Conservation (phyloP, 2,329 filamentous ascomycete species). For the Dactylellina leptospora region DNA sequence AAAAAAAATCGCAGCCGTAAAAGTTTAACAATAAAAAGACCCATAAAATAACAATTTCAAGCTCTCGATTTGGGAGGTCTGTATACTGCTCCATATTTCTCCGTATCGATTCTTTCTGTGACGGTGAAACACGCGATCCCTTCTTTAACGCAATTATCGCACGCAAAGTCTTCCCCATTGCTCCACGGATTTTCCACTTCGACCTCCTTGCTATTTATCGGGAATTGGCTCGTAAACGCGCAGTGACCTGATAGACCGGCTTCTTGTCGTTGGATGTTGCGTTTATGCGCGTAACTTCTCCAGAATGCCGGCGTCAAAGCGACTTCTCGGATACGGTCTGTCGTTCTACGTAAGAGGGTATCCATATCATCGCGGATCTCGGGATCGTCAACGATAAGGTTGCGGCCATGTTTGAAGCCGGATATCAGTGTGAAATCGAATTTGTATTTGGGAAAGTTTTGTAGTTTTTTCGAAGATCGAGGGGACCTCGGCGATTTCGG, state of each 20-base stretch:
- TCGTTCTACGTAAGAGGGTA: slow-evolving; percentile 6
- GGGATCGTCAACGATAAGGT: slow-evolving; percentile 28
- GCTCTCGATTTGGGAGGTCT: slow-evolving; percentile 32
- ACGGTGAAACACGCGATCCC: slow-evolving; percentile 43
- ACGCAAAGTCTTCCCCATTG: slow-evolving; percentile 32
- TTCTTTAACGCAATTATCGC: slow-evolving; percentile 39
- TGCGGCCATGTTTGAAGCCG: slow-evolving; percentile 43
- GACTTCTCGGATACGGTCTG: slow-evolving; percentile 40
- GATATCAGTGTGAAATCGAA: slow-evolving; percentile 43
- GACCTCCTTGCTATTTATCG: slow-evolving; percentile 26
- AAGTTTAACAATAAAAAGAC: too few relatives aligned
- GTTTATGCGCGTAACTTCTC: slow-evolving; percentile 41
- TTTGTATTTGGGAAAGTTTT: slow-evolving; percentile 18
- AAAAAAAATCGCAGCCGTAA: too few relatives aligned
- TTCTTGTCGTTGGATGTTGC: slow-evolving; percentile 20
- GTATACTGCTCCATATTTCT: slow-evolving; percentile 40
- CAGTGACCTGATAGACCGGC: slow-evolving; percentile 33
- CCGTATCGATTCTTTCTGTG: slow-evolving; percentile 32
- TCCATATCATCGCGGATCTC: slow-evolving; percentile 40
- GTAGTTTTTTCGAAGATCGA: neutral
- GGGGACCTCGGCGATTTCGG: slow-evolving; percentile 21
- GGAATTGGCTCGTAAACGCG: slow-evolving; percentile 46
- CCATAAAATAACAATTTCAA: too few relatives aligned
- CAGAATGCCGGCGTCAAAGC: slow-evolving; percentile 42
- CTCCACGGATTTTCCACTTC: slow-evolving; percentile 31